These are phyloP conservation scores for Xylaria sp. DNA, from an alignment of 495 filamentous ascomycete genomes.

Conservation along the genomic window DNA sequence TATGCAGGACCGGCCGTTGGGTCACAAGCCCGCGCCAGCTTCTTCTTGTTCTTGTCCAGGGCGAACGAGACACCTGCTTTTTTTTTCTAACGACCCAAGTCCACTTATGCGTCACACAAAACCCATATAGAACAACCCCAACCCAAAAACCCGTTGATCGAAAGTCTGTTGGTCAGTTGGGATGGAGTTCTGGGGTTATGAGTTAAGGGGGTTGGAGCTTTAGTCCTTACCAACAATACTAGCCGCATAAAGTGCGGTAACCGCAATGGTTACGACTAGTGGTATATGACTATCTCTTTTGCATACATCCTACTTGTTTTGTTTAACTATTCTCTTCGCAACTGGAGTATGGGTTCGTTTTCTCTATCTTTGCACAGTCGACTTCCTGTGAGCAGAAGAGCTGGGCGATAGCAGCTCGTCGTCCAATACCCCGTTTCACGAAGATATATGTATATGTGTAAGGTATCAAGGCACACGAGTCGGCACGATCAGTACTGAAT, in stretches of 20 bases:
- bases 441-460: not conserved
- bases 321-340: not conserved
- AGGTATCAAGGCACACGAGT: not conserved
- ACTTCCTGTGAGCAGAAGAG: not conserved
- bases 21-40: not conserved
- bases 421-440: not conserved
- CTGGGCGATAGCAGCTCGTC: not conserved
- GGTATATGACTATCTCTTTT: not conserved
- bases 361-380: not conserved
- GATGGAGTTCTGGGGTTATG: not conserved
- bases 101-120: not conserved
- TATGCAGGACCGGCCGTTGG: not conserved
- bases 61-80: not conserved
- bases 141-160: not conserved
- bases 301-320: not conserved
- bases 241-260: not conserved
- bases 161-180: not conserved
- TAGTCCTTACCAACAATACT: constrained; percentile 3
- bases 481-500: not conserved
- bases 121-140: not conserved
- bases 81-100: not conserved
- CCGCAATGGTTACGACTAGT: not conserved
- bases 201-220: not conserved
- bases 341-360: not conserved
- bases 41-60: not conserved